Base-by-base conservation (phyloP, 139 green algal genomes). In the Astrephomene gubernaculifera region DNA sequence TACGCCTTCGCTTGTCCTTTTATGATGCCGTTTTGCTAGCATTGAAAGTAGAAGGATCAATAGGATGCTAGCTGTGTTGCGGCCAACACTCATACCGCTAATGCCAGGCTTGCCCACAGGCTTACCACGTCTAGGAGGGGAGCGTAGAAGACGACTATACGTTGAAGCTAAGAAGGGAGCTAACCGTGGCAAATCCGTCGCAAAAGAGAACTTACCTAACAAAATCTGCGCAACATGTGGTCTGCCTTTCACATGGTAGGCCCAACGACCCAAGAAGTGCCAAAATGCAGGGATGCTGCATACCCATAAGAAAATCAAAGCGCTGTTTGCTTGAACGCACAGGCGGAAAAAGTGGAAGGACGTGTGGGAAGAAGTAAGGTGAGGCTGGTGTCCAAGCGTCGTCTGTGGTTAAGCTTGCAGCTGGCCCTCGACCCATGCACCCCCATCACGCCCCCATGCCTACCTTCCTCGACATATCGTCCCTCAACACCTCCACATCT, bases 291-390 rank as follows among this genome's bases (percentile, higher is more conserved):
- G n/a, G n/a, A n/a, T n/a, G n/a, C n/a, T n/a, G n/a, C n/a, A n/a
- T n/a, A n/a, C n/a, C n/a, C n/a, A n/a, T n/a, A n/a, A n/a, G n/a
- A n/a, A n/a, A n/a, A n/a, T n/a, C n/a, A n/a, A n/a, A n/a, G n/a
- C 49, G 14, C 17, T 60, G 49, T 17, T 12, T 12, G 14, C 49
- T 25, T 60, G 22, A 29, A 29, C 9, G 10, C 12, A 33, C n/a
- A 80, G 71, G 75, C 75, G 75, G 5, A 82, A 82, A 31, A 82
- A 82, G 25, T 82, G 75, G 75, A 65, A 71, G 27, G 49, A 82
- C 12, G 57, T 71, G 1, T 82, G 75, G 75, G 75, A 82, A 38
- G 75, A 82, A 71, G 75, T 82, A 27, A 82, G 75, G 75, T 82
- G 75, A 71, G 75, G 33, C 39, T 33, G 9, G 17, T 19, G 57